phyloP scores from a whole-genome alignment of 1,284 basidiomycete species.

The Ganoderma leucocontextum region DNA sequence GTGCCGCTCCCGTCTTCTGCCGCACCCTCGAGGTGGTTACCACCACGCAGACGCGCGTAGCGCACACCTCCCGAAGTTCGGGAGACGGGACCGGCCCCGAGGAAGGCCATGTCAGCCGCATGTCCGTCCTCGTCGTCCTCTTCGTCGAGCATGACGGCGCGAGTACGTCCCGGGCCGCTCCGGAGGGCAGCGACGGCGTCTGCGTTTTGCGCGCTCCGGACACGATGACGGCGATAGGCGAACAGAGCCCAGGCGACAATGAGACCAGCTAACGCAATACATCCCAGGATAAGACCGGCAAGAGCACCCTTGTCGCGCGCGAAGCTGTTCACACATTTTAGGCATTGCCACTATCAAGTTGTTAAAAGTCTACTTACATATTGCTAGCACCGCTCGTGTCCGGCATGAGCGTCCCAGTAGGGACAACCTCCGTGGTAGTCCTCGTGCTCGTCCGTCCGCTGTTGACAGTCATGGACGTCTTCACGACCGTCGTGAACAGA shows the following conservation, averaged over 20 bases:
- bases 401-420: conserved; percentile 38
- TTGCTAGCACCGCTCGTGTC: conserved; percentile 21
- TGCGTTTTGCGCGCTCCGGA: conserved; percentile 32
- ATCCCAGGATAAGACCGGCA: conserved; percentile 40
- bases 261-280: conserved; percentile 35
- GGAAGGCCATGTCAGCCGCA: conserved; percentile 20
- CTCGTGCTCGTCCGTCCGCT: conserved; percentile 24
- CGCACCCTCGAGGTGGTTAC: conserved; percentile 23
- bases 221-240: conserved; percentile 35
- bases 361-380: conserved; percentile 23
- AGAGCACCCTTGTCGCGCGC: conserved; percentile 39
- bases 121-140: conserved; percentile 30
- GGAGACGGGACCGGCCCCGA: conserved; percentile 26
- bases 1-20: conserved; percentile 18
- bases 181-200: conserved; percentile 31
- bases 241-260: conserved; percentile 34
- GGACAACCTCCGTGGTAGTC: conserved; percentile 32
- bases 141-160: conserved; percentile 30
- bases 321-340: conserved; percentile 27
- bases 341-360: neutral
- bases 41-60: conserved; percentile 31
- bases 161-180: conserved; percentile 11
- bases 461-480: conserved; percentile 31
- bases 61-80: conserved; percentile 13
- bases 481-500: conserved; percentile 33